A percentile compares a stretch with the other conserved stretches of the same genome.
These are phyloP conservation scores for Lecanicillium sp. DNA, from an alignment of 2,329 filamentous ascomycete species.

Conservation along the genomic window DNA sequence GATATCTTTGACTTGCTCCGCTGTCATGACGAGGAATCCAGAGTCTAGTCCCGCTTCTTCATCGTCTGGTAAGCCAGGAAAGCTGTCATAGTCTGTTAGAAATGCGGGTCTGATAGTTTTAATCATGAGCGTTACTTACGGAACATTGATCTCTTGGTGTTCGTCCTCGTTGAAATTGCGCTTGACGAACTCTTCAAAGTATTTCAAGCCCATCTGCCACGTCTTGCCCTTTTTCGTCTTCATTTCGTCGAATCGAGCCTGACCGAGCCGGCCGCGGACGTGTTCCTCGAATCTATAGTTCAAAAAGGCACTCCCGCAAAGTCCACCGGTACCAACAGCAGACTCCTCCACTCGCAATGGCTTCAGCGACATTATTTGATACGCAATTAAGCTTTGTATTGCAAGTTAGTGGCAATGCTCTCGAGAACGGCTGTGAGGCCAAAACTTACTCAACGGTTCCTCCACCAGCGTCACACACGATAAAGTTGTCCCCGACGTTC, in stretches of 20 bases:
- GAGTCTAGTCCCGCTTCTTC: conserved; percentile 67
- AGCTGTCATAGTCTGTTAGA: conserved; percentile 30
- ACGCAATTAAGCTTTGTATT: conserved; percentile 60
- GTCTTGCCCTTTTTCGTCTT: conserved; percentile 70
- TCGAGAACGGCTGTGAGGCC: background rate
- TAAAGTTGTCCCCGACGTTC: conserved; percentile 58
- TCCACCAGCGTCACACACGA: conserved; percentile 56
- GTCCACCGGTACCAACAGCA: conserved; percentile 68
- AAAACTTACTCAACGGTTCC: conserved; percentile 56
- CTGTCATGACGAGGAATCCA: conserved; percentile 67
- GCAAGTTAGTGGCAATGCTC: conserved; percentile 13
- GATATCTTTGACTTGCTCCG: conserved; percentile 61
- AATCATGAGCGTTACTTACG: conserved; percentile 34
- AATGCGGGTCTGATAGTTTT: background rate
- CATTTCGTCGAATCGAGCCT: conserved; percentile 64
- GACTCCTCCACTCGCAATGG: conserved; percentile 71
- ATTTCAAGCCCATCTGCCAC: conserved; percentile 71
- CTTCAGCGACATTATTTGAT: conserved; percentile 67
- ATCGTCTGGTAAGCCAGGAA: conserved; percentile 69
- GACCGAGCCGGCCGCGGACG: conserved; percentile 59
- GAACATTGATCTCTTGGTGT: conserved; percentile 68
- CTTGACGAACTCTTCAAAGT: conserved; percentile 82
- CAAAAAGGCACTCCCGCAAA: conserved; percentile 72
- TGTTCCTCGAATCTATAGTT: conserved; percentile 79
- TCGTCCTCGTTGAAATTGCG: conserved; percentile 76